A percentile compares a stretch with the other conserved stretches of the same genome.
Evolutionary conservation across 1,284 basidiomycete species (phyloP).

Genomic region (Naganishia albida): DNA sequence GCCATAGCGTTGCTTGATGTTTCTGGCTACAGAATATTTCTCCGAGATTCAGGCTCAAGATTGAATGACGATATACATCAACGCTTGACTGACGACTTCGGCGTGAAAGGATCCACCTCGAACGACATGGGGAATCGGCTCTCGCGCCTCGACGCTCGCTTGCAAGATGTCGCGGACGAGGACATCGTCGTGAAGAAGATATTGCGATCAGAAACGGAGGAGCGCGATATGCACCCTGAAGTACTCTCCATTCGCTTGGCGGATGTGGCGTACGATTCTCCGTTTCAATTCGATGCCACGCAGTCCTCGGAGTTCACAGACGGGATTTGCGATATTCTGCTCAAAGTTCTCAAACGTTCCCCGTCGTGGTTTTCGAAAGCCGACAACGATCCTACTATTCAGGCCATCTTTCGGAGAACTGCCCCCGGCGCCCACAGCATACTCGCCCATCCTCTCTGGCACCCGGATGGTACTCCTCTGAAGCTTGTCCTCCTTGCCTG

Average conservation of each 20-base stretch:
- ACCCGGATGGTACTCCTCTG: conserved; percentile 41
- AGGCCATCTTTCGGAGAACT: conserved; percentile 37
- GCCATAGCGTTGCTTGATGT: conserved; percentile 24
- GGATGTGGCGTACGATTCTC: conserved; percentile 20
- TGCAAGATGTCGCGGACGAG: conserved; percentile 2
- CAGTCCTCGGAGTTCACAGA: conserved; percentile 11
- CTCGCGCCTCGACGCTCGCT: conserved; percentile 2
- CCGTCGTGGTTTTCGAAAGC: conserved; percentile 41
- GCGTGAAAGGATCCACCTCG: conserved; percentile 1
- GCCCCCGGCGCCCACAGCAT: conserved; percentile 35
- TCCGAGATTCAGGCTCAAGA: not conserved
- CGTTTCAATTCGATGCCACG: conserved; percentile 21
- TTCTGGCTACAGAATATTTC: conserved; percentile 23
- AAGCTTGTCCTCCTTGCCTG: conserved; percentile 46
- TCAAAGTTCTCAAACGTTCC: conserved; percentile 38
- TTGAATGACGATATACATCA: conserved; percentile 15
- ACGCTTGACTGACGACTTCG: conserved; percentile 8
- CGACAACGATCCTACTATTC: conserved; percentile 42
- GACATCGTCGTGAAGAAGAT: conserved; percentile 28
- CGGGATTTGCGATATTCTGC: conserved; percentile 31
- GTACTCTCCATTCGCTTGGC: conserved; percentile 17
- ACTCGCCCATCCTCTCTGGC: conserved; percentile 41
- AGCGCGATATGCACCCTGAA: not conserved
- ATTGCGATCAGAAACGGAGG: conserved; percentile 7
- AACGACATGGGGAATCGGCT: conserved; percentile 12